Percentiles rank a stretch among this genome's conserved stretches.
Evolutionary conservation across 768 basidiomycete species (phyloP).

Genomic region (Podaxis carcinomalis): DNA sequence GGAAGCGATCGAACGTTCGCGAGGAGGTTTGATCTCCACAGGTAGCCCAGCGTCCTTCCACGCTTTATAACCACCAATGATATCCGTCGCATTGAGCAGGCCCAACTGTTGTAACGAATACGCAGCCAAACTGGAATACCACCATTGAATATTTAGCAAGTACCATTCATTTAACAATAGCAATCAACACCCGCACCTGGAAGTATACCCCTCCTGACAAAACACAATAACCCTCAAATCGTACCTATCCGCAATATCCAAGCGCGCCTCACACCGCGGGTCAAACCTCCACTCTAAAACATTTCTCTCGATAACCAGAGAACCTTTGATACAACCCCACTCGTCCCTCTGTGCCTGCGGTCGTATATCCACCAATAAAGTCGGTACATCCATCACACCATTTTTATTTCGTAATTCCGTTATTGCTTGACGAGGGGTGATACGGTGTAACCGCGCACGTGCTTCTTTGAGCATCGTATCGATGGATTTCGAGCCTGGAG

Average conservation of each 20-base stretch:
- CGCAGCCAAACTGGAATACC: slow-evolving; percentile 54
- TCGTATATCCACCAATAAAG: slow-evolving; percentile 76
- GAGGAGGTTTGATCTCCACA: slow-evolving; percentile 28
- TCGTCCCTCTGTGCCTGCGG: slow-evolving; percentile 53
- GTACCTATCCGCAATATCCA: slow-evolving; percentile 69
- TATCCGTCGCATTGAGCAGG: slow-evolving; percentile 70
- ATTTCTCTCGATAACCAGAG: slow-evolving; percentile 73
- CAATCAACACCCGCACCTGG: slow-evolving; percentile 28
- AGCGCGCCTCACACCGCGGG: slow-evolving; percentile 53
- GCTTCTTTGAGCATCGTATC: slow-evolving; percentile 52
- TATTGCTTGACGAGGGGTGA: slow-evolving; percentile 57
- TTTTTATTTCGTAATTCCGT: slow-evolving; percentile 53
- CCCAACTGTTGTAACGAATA: slow-evolving; percentile 66
- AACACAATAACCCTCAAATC: slow-evolving; percentile 73
- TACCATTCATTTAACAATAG: too few relatives aligned
- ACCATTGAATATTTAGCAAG: background rate
- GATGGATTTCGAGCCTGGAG: slow-evolving; percentile 60
- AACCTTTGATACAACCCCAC: slow-evolving; percentile 59
- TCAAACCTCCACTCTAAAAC: slow-evolving; percentile 80
- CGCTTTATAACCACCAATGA: slow-evolving; percentile 68
- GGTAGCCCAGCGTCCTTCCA: slow-evolving; percentile 71
- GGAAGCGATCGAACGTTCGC: slow-evolving; percentile 18
- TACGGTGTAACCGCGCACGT: slow-evolving; percentile 59
- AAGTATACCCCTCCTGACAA: slow-evolving; percentile 70
- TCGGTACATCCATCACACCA: slow-evolving; percentile 50